Evolutionary conservation across 2,329 filamentous ascomycete genomes (phyloP).

Genomic region (Stagonosporopsis cucurbitacearum): DNA sequence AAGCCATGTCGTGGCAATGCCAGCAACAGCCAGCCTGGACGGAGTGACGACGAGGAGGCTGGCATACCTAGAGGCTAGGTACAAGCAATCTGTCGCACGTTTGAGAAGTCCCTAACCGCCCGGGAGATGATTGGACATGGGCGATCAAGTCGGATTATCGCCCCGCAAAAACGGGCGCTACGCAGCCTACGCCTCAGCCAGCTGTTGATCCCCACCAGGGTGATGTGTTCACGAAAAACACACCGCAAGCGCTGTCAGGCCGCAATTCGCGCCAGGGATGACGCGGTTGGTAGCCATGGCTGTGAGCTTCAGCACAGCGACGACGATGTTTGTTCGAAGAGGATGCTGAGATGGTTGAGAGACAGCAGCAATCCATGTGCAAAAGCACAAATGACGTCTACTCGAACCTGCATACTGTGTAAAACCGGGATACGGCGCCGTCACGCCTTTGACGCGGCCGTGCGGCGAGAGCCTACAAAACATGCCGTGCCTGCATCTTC

Average conservation of each 20-base stretch:
- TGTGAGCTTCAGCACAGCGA: background rate
- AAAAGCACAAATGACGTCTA: slow-evolving; percentile 30
- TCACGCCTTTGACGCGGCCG: slow-evolving; percentile 24
- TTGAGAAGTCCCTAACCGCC: slow-evolving; percentile 29
- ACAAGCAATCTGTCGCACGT: slow-evolving; percentile 7
- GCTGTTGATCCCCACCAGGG: slow-evolving; percentile 11
- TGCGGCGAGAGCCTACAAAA: slow-evolving; percentile 45
- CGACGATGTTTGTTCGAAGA: background rate
- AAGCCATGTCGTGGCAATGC: background rate
- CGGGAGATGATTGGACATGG: slow-evolving; percentile 37
- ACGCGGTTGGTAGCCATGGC: background rate
- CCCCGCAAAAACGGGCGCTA: slow-evolving; percentile 31
- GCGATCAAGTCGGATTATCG: slow-evolving; percentile 10
- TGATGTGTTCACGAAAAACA: slow-evolving; percentile 12
- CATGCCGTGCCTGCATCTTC: slow-evolving; percentile 30
- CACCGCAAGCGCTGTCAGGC: slow-evolving; percentile 18
- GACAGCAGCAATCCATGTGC: slow-evolving; percentile 1
- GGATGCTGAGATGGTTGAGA: background rate
- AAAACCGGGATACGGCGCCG: slow-evolving; percentile 45
- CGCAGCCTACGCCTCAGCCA: slow-evolving; percentile 27
- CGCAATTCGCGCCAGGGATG: slow-evolving; percentile 6
- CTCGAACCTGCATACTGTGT: slow-evolving; percentile 23
- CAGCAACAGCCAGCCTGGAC: background rate
- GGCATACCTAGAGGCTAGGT: slow-evolving; percentile 6
- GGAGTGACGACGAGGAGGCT: slow-evolving; percentile 32